Base-by-base conservation (phyloP, 768 basidiomycete genomes). In the Tubosaeta sp. region DNA sequence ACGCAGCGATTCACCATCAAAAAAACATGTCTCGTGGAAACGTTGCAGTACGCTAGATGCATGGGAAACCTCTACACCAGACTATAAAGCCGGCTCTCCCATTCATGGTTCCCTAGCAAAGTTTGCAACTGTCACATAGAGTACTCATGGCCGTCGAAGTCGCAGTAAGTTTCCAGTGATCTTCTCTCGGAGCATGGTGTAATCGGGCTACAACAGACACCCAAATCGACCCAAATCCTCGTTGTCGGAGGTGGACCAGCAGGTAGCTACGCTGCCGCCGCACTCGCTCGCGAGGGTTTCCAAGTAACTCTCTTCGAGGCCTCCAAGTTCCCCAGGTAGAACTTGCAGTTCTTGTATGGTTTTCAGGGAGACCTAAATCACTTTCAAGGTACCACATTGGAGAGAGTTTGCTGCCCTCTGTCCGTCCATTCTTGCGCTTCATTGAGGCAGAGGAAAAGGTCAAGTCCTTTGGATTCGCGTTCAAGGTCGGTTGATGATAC, bases 191-290 rank as follows among this genome's bases (percentile, higher is more conserved):
- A 4, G 10, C 25, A 29, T 40, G 16, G 16, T 3, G 2, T 42
- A 3, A 42, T 27, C 24, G 39, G 14, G 5, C 11, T n/a, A 3
- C 4, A 8, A 27, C 46, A 46, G 46, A 36, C 46, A 12, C 34
- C 46, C 14, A 46, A 27, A 27, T 46, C 24, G 1, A 48, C 46
- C 14, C 48, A 49, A 10, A 36, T 49, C 21, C 48, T 44, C 11
- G 48, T 49, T n/a, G 19, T 43, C 8, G 48, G 41, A 25, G 48
- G 48, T 29, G 48, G 48, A 3, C 32, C 46, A 10, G 46, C 46
- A 31, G 46, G 38, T 30, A 48, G 38, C 29, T 48, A 48, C 13
- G 46, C 38, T n/a, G 46, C 46, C 12, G 34, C 45, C 12, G 46
- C 46, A 30, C 41, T 49, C 34, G 42, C 42, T 4, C 18, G 41